Conservation (phyloP, 73 alveolate genomes). For the Paramecium biaurelia region DNA sequence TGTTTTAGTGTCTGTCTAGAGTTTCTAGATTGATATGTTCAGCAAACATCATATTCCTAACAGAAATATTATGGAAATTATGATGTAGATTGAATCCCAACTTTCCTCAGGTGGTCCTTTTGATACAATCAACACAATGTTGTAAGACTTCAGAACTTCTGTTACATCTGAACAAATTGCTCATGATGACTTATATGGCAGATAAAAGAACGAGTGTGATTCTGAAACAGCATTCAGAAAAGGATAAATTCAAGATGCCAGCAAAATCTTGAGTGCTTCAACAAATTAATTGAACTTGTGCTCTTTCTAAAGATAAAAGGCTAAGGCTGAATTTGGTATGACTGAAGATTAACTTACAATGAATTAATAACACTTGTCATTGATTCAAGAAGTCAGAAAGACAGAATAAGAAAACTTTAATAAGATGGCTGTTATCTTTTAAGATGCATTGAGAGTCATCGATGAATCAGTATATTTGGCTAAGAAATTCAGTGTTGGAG, state of each 20-base stretch:
- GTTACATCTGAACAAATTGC: constrained; percentile 45
- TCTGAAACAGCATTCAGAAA: constrained; percentile 42
- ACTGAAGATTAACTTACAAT: constrained; percentile 37
- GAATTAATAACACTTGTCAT: constrained; percentile 31
- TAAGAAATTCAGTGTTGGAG: constrained; percentile 53
- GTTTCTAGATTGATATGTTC: constrained; percentile 30
- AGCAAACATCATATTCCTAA: constrained; percentile 20
- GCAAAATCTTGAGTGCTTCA: constrained; percentile 26
- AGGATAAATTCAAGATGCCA: constrained; percentile 50
- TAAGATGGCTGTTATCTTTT: constrained; percentile 30
- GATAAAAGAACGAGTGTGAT: constrained; percentile 52
- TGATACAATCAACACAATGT: constrained; percentile 19
- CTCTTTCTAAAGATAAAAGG: constrained; percentile 17
- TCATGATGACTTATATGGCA: constrained; percentile 25
- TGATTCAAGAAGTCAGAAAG: constrained; percentile 44
- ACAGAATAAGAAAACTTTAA: constrained; percentile 24
- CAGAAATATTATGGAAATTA: constrained; percentile 48
- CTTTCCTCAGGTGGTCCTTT: constrained; percentile 19
- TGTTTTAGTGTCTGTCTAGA: neutral
- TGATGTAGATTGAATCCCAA: constrained; percentile 3
- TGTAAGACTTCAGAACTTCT: neutral
- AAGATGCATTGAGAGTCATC: constrained; percentile 39
- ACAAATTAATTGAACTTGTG: neutral
- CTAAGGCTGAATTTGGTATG: constrained; percentile 44
- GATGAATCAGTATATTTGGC: constrained; percentile 32